A percentile compares a stretch with the other conserved stretches of the same genome.
Conservation (phyloP, 495 filamentous ascomycete genomes). For the Penicillium daleae region DNA sequence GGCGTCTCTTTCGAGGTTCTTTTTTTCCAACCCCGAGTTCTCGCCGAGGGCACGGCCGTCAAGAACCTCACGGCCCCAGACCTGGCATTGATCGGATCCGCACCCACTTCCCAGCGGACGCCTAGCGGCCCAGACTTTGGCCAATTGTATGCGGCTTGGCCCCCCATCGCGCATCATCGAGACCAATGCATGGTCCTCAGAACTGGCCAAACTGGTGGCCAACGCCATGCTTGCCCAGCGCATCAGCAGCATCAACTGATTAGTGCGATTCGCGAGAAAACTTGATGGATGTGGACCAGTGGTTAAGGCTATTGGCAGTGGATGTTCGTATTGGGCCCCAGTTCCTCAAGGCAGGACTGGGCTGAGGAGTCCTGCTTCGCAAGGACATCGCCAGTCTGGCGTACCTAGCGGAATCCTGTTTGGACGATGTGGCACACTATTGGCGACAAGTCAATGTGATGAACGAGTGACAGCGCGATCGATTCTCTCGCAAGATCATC, state of each 20-base stretch:
- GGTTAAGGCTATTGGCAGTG: conserved; percentile 65
- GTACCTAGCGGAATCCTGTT: conserved; percentile 70
- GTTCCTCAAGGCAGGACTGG: conserved; percentile 77
- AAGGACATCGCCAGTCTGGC: conserved; percentile 80
- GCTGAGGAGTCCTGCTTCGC: conserved; percentile 79
- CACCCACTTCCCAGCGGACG: conserved; percentile 57
- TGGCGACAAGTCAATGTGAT: conserved; percentile 74
- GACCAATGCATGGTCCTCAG: conserved; percentile 78
- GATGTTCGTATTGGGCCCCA: conserved; percentile 72
- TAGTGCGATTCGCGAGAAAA: conserved; percentile 76
- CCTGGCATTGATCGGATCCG: conserved; percentile 76
- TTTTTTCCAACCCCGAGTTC: conserved; percentile 85
- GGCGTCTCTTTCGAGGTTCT: conserved; percentile 72
- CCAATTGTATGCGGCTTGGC: conserved; percentile 73
- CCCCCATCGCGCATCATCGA: conserved; percentile 65
- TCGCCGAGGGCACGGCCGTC: conserved; percentile 79
- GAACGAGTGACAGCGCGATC: conserved; percentile 75
- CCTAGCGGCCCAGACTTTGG: conserved; percentile 64
- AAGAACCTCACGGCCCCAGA: conserved; percentile 72
- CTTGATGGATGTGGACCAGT: conserved; percentile 78
- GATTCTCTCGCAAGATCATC: conserved; percentile 68
- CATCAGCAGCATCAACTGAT: conserved; percentile 83
- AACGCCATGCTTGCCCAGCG: conserved; percentile 84
- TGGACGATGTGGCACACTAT: conserved; percentile 76
- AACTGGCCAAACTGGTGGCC: conserved; percentile 78